Conservation (phyloP, 2,329 filamentous ascomycete genomes). For the Fusarium tricinctum region DNA sequence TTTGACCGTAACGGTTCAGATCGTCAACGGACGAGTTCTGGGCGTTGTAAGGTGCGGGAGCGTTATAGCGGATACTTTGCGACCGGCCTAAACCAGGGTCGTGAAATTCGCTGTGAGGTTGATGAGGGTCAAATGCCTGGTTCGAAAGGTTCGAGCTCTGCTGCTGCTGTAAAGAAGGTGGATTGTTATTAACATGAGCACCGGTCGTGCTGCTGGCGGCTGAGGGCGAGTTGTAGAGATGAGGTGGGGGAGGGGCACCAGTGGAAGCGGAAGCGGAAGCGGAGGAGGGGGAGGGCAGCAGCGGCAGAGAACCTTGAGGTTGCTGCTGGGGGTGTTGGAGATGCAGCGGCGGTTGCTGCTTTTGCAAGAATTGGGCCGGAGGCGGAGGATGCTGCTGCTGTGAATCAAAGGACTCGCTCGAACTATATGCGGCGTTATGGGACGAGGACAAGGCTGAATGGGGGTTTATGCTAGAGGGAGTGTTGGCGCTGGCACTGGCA, state of each 20-base stretch:
- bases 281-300: constrained; percentile 38
- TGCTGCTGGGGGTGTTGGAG: constrained; percentile 47
- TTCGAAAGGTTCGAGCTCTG: constrained; percentile 46
- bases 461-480: constrained; percentile 51
- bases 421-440: constrained; percentile 59
- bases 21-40: constrained; percentile 60
- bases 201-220: constrained; percentile 45
- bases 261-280: constrained; percentile 29
- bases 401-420: constrained; percentile 63
- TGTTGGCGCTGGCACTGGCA: constrained; percentile 33
- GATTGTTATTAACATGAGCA: constrained; percentile 47
- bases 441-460: constrained; percentile 62
- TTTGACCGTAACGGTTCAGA: constrained; percentile 50
- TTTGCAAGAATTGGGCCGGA: constrained; percentile 49
- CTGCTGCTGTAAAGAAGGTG: constrained; percentile 52
- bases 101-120: constrained; percentile 60
- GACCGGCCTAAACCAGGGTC: constrained; percentile 62
- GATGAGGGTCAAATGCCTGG: constrained; percentile 54
- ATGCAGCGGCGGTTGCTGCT: constrained; percentile 47
- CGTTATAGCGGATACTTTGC: constrained; percentile 65
- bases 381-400: constrained; percentile 34
- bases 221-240: constrained; percentile 52
- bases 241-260: constrained; percentile 48
- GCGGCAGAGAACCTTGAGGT: constrained; percentile 38
- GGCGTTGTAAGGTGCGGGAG: constrained; percentile 52